phyloP scores from a whole-genome alignment of 2,329 filamentous ascomycete genomes.

The Huntiella savannae region DNA sequence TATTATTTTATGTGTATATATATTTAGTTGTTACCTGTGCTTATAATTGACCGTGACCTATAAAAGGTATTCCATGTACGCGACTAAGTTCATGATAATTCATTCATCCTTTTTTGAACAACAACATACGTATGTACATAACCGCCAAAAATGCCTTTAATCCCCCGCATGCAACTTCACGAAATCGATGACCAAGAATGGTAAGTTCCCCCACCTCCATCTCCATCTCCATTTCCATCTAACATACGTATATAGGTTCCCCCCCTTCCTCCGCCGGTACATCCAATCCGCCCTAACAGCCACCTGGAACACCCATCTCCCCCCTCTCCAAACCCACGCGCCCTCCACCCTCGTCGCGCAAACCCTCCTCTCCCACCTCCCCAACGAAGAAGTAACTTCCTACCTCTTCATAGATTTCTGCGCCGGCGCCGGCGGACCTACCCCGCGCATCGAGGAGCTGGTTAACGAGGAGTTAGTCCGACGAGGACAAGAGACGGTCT shows the following conservation, averaged over 20 bases:
- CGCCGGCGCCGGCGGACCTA: constrained; percentile 54
- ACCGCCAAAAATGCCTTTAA: constrained; percentile 27
- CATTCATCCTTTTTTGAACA: neutral
- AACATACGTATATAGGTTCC: constrained; percentile 31
- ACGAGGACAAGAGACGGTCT: constrained; percentile 14
- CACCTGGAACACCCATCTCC: constrained; percentile 41
- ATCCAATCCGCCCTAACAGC: constrained; percentile 46
- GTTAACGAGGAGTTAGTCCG: constrained; percentile 25
- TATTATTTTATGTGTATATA: neutral
- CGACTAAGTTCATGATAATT: neutral
- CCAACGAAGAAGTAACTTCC: constrained; percentile 22
- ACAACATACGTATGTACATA: neutral
- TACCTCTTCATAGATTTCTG: constrained; percentile 60
- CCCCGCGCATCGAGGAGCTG: constrained; percentile 39
- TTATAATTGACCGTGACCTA: neutral
- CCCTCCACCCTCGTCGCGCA: constrained; percentile 42
- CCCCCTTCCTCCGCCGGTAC: constrained; percentile 41
- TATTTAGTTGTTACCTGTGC: neutral
- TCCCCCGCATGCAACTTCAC: constrained; percentile 43
- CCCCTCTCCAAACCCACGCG: constrained; percentile 34
- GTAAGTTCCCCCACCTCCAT: constrained; percentile 21
- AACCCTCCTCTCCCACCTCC: constrained; percentile 33
- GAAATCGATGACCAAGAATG: constrained; percentile 50
- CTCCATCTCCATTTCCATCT: neutral
- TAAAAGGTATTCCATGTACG: neutral